Evolutionary conservation across 2,329 filamentous ascomycete species (phyloP).

Genomic region (Blumeria hordei): DNA sequence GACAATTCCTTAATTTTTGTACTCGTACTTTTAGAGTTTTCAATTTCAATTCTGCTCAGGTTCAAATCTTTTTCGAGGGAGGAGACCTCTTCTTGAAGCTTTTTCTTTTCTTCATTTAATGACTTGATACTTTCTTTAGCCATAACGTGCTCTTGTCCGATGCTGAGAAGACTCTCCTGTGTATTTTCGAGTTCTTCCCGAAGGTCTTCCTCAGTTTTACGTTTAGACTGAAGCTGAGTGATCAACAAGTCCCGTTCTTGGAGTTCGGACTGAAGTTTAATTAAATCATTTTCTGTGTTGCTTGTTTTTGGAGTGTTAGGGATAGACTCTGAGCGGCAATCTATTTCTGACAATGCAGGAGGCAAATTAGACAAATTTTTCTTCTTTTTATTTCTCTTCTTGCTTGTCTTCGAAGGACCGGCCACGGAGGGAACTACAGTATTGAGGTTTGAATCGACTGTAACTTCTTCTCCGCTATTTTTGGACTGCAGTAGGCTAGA

Average conservation of each 20-base stretch:
- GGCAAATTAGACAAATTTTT: conserved; percentile 25
- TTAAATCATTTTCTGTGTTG: too few relatives aligned
- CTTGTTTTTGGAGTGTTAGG: too few relatives aligned
- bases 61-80: conserved; percentile 49
- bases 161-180: conserved; percentile 51
- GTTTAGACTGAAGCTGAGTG: conserved; percentile 40
- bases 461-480: neutral
- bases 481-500: neutral
- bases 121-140: conserved; percentile 55
- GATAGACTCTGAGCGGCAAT: too few relatives aligned
- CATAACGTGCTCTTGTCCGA: conserved; percentile 66
- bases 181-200: conserved; percentile 70
- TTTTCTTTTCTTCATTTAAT: conserved; percentile 42
- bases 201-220: conserved; percentile 54
- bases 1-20: conserved; percentile 18
- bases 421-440: too few relatives aligned
- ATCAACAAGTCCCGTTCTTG: conserved; percentile 35
- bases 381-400: conserved; percentile 80
- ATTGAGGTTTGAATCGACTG: neutral
- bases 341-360: conserved; percentile 10
- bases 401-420: conserved; percentile 20
- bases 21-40: conserved; percentile 11
- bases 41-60: conserved; percentile 11
- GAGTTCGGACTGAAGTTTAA: conserved; percentile 11
- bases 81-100: conserved; percentile 36